Evolutionary conservation across 2,329 filamentous ascomycete species (phyloP).

Genomic region (Colletotrichum simmondsii): DNA sequence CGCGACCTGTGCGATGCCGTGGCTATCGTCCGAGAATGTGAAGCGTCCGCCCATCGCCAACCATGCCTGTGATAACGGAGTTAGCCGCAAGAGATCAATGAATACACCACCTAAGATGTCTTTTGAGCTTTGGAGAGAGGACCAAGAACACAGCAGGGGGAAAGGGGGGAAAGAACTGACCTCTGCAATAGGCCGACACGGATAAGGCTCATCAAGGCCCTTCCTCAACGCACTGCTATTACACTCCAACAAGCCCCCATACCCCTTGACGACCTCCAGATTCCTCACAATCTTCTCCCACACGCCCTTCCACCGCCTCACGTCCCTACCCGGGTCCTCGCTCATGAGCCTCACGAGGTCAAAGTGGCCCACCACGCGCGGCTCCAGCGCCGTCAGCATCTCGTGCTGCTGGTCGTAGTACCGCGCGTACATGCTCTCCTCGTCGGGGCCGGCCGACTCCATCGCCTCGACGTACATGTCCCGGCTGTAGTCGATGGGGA

Average conservation of each 20-base stretch:
- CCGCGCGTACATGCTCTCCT: slow-evolving; percentile 79
- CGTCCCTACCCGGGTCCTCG: slow-evolving; percentile 71
- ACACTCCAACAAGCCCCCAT: slow-evolving; percentile 87
- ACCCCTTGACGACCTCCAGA: slow-evolving; percentile 73
- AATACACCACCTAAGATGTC: neutral
- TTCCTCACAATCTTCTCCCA: slow-evolving; percentile 83
- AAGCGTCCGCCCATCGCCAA: slow-evolving; percentile 80
- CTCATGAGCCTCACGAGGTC: slow-evolving; percentile 89
- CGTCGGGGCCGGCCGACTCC: slow-evolving; percentile 59
- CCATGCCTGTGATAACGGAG: slow-evolving; percentile 67
- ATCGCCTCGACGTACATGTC: slow-evolving; percentile 74
- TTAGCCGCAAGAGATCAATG: slow-evolving; percentile 18
- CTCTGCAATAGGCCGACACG: slow-evolving; percentile 80
- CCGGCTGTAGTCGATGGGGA: slow-evolving; percentile 89
- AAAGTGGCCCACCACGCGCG: slow-evolving; percentile 90
- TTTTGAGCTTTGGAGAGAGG: neutral
- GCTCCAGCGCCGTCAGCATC: slow-evolving; percentile 79
- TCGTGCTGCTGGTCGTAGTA: slow-evolving; percentile 91
- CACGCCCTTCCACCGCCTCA: slow-evolving; percentile 68
- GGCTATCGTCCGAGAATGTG: slow-evolving; percentile 94
- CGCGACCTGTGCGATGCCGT: slow-evolving; percentile 87
- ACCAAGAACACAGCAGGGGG: neutral
- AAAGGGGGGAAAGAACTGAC: slow-evolving; percentile 52
- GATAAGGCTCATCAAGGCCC: slow-evolving; percentile 91
- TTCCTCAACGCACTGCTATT: slow-evolving; percentile 91